Base-by-base conservation (phyloP, 805 yeast genomes). In the Jamesozyma hellenica region DNA sequence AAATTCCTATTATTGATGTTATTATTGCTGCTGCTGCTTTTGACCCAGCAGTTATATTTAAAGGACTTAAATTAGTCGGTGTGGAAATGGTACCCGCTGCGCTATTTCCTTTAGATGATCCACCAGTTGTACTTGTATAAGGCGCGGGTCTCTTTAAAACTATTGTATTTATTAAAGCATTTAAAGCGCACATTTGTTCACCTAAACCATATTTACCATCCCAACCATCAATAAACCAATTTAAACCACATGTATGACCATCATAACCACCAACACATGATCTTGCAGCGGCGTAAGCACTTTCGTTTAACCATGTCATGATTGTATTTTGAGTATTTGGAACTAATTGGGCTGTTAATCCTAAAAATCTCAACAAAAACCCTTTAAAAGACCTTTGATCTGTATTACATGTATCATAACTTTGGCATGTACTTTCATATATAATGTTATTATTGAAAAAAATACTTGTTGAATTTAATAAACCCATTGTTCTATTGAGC, bases 381-480 rank as follows among this genome's bases (percentile, higher is more conserved):
- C 94, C 94, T 66, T 82, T 84, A 71, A 88, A 88, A 12, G 90
- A 75, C 41, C 94, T 69, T 67, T 87, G 94, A 66, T 88, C 96
- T 38, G 74, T 79, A 61, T 83, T 74, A 66, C 96, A 88, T 28
- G 68, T 66, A 17, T 58, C 60, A 10, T 54, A 56, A 13, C 68
- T 65, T 65, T 83, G 90, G 60, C 96, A 88, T 1, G 94, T 84
- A 4, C 79, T 77, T 57, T 88, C 96, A 53, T 69, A 82, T 75
- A 85, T 70, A 4, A 38, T 23, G 15, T 34, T 32, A 34, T 71
- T 63, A 40, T 64, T 63, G 61, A 84, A 82, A 55, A 80, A 77
- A 3, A 72, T 72, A 29, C 53, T 47, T 7, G 77, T 57, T 19
- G 86, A 82, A 44, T 65, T 55, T 42, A 82, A 62, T 44, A 82